phyloP scores from a whole-genome alignment of 2,329 filamentous ascomycete species.

The Teratosphaeria destructans region DNA sequence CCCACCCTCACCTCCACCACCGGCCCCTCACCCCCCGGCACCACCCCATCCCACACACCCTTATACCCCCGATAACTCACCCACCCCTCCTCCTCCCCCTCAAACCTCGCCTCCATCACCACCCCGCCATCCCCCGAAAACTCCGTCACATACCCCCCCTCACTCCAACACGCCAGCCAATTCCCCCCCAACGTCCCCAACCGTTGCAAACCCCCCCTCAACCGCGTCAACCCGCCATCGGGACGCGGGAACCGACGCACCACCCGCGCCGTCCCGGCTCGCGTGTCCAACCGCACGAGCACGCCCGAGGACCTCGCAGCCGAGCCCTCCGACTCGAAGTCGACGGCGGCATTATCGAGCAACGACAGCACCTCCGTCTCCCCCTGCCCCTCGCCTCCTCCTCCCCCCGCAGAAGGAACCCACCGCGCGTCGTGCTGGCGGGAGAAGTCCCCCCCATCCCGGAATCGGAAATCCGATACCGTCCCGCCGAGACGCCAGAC shows the following conservation, averaged over 20 bases:
- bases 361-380: constrained; percentile 3
- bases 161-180: not conserved
- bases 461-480: constrained; percentile 5
- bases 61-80: not conserved
- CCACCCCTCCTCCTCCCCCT: not conserved
- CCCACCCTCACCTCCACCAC: not conserved
- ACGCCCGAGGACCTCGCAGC: not conserved
- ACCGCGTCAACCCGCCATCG: not conserved
- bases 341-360: constrained; percentile 3
- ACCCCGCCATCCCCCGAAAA: no score
- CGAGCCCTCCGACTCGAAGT: not conserved
- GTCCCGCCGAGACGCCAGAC: constrained; percentile 29
- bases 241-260: not conserved
- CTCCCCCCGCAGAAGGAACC: not conserved
- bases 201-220: not conserved
- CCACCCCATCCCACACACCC: not conserved
- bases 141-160: not conserved
- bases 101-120: not conserved
- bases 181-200: no score
- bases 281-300: not conserved
- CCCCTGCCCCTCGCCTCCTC: no score
- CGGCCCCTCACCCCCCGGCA: not conserved
- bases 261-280: not conserved
- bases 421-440: constrained; percentile 24
- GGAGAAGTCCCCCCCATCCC: constrained; percentile 17